Conservation (phyloP, 495 filamentous ascomycete genomes). For the Neurospora pannonica region DNA sequence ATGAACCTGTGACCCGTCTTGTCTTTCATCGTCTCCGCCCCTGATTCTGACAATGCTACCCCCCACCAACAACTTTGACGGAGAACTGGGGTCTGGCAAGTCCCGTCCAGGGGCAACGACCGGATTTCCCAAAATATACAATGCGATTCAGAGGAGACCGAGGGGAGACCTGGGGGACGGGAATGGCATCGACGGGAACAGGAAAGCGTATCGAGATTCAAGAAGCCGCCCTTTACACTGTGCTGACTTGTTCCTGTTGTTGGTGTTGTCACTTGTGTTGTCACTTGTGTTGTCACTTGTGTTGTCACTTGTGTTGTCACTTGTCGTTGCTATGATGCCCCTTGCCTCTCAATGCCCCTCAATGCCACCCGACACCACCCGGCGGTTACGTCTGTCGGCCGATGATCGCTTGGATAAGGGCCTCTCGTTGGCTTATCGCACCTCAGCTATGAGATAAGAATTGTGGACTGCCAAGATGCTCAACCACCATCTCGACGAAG, state of each 20-base stretch:
- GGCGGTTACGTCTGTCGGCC: not conserved
- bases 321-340: not conserved
- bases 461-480: not conserved
- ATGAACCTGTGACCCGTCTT: not conserved
- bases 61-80: not conserved
- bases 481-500: not conserved
- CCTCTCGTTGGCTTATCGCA: not conserved
- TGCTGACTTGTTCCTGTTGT: not conserved
- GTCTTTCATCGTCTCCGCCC: not conserved
- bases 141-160: not conserved
- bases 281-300: not conserved
- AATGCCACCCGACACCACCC: not conserved
- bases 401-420: not conserved
- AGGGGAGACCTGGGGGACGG: not conserved
- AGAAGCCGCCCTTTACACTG: not conserved
- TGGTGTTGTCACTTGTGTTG: not conserved
- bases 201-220: not conserved
- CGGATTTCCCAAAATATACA: not conserved
- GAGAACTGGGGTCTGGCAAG: not conserved
- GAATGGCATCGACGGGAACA: not conserved
- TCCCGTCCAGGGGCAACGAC: not conserved
- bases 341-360: not conserved
- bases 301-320: not conserved
- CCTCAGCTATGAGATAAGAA: not conserved
- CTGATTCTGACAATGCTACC: not conserved